Conservation (phyloP, 148 eudicot genomes). For the Drosera capensis region DNA sequence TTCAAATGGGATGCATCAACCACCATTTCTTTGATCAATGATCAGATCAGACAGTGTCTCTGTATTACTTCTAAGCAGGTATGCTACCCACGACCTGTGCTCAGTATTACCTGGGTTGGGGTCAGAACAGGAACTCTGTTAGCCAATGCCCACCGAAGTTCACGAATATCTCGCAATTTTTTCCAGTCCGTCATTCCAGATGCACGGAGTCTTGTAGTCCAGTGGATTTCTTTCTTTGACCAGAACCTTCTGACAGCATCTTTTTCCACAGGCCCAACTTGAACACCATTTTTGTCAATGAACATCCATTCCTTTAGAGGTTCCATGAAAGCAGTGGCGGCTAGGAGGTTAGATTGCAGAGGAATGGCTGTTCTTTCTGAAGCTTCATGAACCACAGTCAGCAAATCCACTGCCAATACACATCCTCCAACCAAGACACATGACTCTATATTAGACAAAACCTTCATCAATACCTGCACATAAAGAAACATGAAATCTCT, state of each 20-base stretch:
- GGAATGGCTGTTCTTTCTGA: constrained; percentile 97
- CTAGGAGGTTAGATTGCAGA: constrained; percentile 89
- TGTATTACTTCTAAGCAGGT: background rate
- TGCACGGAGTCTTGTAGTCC: constrained; percentile 89
- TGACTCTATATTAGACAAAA: constrained; percentile 76
- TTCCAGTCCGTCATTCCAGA: constrained; percentile 96
- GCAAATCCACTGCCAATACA: constrained; percentile 86
- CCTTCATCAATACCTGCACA: constrained; percentile 85
- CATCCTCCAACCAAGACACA: constrained; percentile 98
- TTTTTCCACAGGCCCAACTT: constrained; percentile 94
- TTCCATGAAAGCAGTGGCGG: constrained; percentile 98
- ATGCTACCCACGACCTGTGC: background rate
- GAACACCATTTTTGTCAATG: constrained; percentile 62
- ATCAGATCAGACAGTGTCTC: no score
- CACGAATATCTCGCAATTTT: constrained; percentile 81
- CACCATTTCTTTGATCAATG: background rate
- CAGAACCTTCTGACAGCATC: constrained; percentile 91
- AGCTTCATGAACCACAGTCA: constrained; percentile 87
- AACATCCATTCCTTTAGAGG: constrained; percentile 94
- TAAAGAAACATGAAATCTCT: constrained; percentile 1
- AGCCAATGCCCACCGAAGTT: constrained; percentile 95
- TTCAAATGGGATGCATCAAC: background rate
- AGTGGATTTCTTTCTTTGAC: constrained; percentile 72
- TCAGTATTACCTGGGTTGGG: constrained; percentile 48
- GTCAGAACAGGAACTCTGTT: constrained; percentile 90